Percentiles rank a stretch among this genome's conserved stretches.
Conservation (phyloP, 1,284 basidiomycete species). For the Termitomyces sp. region DNA sequence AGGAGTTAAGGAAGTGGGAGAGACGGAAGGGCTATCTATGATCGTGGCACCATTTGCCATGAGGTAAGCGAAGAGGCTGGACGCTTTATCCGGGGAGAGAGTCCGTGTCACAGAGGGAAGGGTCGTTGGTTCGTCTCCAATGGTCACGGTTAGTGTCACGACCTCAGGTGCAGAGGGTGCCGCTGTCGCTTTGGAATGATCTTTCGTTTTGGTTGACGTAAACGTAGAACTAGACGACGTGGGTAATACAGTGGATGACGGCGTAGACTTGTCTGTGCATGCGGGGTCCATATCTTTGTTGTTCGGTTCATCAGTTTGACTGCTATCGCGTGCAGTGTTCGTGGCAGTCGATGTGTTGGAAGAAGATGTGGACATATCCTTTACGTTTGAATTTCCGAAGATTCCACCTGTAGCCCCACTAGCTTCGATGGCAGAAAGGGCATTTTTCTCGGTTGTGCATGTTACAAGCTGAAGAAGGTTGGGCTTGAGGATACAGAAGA, state of each 20-base stretch:
- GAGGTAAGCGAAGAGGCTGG: conserved; percentile 36
- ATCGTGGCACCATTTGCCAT: conserved; percentile 23
- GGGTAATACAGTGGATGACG: neutral
- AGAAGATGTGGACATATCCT: neutral
- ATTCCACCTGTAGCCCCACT: conserved; percentile 41
- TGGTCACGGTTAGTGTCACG: conserved; percentile 34
- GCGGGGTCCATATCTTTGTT: neutral
- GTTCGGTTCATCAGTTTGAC: neutral
- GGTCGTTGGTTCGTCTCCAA: conserved; percentile 21
- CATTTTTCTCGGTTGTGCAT: conserved; percentile 43
- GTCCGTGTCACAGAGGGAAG: conserved; percentile 36
- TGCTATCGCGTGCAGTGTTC: neutral
- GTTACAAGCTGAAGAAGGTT: conserved; percentile 31
- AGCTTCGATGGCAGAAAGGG: conserved; percentile 37
- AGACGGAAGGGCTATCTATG: conserved; percentile 16
- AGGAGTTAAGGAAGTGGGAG: neutral
- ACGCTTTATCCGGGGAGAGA: conserved; percentile 37
- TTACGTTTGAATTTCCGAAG: conserved; percentile 24
- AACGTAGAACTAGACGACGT: neutral
- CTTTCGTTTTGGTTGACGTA: neutral
- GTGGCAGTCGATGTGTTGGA: conserved; percentile 2
- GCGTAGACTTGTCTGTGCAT: neutral
- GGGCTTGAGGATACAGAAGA: neutral
- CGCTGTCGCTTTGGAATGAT: conserved; percentile 2
- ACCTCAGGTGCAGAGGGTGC: conserved; percentile 13